Evolutionary conservation across 352 stramenopile species (phyloP), one percentile per base, ranked within the genome.

Genomic region (Pythium biforme): DNA sequence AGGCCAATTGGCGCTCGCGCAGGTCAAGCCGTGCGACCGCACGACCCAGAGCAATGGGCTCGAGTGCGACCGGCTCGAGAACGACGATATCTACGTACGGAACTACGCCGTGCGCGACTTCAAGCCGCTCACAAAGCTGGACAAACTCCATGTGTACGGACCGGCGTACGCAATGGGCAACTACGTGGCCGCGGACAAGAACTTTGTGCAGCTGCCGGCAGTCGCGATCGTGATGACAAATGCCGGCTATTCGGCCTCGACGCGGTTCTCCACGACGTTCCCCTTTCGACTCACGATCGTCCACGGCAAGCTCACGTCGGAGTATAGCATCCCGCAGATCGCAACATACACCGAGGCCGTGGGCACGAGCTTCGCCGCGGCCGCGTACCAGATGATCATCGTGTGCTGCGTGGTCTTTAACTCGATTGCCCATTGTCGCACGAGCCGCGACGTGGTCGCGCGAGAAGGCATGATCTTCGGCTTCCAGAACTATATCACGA

Each of bases 11-110:
- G 47, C 39, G 14, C 62, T 69, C 20, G 49, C 55, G 5, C 27
- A 23, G 3, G 62, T 69, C 2, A 17, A 23, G 0, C n/a, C 62
- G 9, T 69, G 62, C 29, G 41, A 69, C 25, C 29, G 47, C 34
- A 25, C 37, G n/a, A 69, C 55, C 8, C 62, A 69, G 55, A 69
- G 55, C 62, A 69, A 69, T 20, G 62, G 55, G n/a, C 34, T 43
- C 23, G 62, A 69, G 40, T 69, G 62, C 25, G 62, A 69, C 39
- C 62, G 41, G 4, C 55, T 69, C 14, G 62, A 69, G n/a, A 50
- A 31, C 20, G 55, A 64, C 11, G 43, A 64, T 20, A 25, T 64
- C 1, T 69, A 55, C 29, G 49, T 69, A 2, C 62, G 62, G 20
- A 64, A 69, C 48, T 26, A 45, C 22, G 48, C 48, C 26, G 47